Conservation (phyloP, 805 yeast genomes). For the Candida sakaeoensis region DNA sequence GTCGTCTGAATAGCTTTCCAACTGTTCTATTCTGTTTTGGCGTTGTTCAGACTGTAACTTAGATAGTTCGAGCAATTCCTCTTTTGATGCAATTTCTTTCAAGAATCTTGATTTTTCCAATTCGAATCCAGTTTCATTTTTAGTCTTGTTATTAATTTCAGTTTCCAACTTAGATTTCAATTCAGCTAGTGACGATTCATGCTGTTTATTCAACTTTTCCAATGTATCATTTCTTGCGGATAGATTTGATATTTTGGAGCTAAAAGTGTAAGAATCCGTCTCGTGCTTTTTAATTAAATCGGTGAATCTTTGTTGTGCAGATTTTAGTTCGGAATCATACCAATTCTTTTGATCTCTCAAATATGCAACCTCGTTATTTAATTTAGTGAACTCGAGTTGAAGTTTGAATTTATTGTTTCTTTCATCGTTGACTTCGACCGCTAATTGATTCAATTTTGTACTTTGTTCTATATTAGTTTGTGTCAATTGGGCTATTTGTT, state of each 20-base stretch:
- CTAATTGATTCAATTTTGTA: slow-evolving; percentile 30
- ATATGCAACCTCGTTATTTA: slow-evolving; percentile 31
- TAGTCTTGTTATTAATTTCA: slow-evolving; percentile 17
- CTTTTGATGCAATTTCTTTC: slow-evolving; percentile 48
- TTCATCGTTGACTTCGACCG: slow-evolving; percentile 34
- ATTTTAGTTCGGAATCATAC: slow-evolving; percentile 36
- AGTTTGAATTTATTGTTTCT: slow-evolving; percentile 33
- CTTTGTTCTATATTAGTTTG: slow-evolving; percentile 34
- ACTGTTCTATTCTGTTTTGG: slow-evolving; percentile 46
- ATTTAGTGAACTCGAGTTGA: slow-evolving; percentile 33
- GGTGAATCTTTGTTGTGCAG: slow-evolving; percentile 33
- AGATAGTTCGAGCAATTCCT: slow-evolving; percentile 54
- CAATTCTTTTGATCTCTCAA: slow-evolving; percentile 34
- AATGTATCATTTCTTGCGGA: slow-evolving; percentile 22
- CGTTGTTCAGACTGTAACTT: slow-evolving; percentile 52
- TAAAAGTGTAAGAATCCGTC: slow-evolving; percentile 27
- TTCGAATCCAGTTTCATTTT: slow-evolving; percentile 23
- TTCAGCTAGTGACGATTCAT: slow-evolving; percentile 43
- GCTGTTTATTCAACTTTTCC: slow-evolving; percentile 31
- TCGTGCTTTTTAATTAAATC: slow-evolving; percentile 38
- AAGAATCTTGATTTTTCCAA: slow-evolving; percentile 46
- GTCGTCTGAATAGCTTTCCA: slow-evolving; percentile 47
- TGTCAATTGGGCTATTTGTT: slow-evolving; percentile 26
- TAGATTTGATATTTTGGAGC: slow-evolving; percentile 27
- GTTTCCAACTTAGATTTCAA: slow-evolving; percentile 41